Conservation (phyloP, 2,329 filamentous ascomycete genomes). For the Beauveria pseudobassiana region DNA sequence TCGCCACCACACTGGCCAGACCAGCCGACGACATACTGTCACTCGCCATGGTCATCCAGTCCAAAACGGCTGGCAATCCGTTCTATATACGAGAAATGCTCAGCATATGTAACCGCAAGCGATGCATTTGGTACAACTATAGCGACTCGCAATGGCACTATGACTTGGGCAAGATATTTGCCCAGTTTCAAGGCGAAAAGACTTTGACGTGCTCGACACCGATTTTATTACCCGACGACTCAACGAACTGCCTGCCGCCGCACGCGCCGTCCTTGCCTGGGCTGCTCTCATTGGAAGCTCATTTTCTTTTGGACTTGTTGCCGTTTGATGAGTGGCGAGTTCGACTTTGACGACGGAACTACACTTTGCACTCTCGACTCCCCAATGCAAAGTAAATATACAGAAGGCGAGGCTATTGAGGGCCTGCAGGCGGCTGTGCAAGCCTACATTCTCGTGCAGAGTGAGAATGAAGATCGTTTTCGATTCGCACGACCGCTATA, state of each 20-base stretch:
- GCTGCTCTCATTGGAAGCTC: slow-evolving; percentile 72
- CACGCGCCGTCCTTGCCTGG: slow-evolving; percentile 80
- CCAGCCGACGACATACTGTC: slow-evolving; percentile 65
- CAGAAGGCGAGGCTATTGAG: slow-evolving; percentile 61
- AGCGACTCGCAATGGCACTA: slow-evolving; percentile 75
- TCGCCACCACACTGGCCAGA: slow-evolving; percentile 72
- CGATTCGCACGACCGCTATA: slow-evolving; percentile 84
- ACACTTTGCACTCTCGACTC: slow-evolving; percentile 21
- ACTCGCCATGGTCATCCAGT: slow-evolving; percentile 76
- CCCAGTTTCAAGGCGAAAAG: slow-evolving; percentile 72
- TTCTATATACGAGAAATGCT: slow-evolving; percentile 92
- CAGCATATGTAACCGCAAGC: slow-evolving; percentile 75
- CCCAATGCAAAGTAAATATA: slow-evolving; percentile 31
- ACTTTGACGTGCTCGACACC: slow-evolving; percentile 72
- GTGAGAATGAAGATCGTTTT: slow-evolving; percentile 79
- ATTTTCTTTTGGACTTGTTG: slow-evolving; percentile 81
- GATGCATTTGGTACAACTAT: slow-evolving; percentile 89
- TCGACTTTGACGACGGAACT: slow-evolving; percentile 50
- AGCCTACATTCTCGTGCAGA: slow-evolving; percentile 72
- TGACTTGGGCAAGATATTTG: slow-evolving; percentile 78
- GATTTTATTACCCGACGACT: slow-evolving; percentile 76
- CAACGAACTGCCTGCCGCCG: slow-evolving; percentile 63
- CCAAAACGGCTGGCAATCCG: slow-evolving; percentile 80
- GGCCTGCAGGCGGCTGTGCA: slow-evolving; percentile 79
- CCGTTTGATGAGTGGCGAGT: slow-evolving; percentile 68